phyloP scores from a whole-genome alignment of 2,329 filamentous ascomycete genomes.

The Alternaria viburni region DNA sequence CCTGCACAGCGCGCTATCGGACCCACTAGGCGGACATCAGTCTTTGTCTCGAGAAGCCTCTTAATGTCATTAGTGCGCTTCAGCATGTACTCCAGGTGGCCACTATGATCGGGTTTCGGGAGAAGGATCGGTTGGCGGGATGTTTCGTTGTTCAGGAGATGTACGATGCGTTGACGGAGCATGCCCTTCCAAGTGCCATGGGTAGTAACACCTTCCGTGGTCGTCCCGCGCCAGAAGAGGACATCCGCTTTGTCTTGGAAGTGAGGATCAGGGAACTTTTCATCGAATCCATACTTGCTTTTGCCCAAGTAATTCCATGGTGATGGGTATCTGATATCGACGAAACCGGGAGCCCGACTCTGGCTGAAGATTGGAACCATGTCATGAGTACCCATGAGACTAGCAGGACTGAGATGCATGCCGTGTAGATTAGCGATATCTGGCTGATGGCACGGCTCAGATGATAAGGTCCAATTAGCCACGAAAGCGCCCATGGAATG shows the following conservation, averaged over 20 bases:
- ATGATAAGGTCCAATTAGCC: constrained; percentile 67
- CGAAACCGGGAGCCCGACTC: constrained; percentile 73
- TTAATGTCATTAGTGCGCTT: constrained; percentile 63
- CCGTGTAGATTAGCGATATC: constrained; percentile 77
- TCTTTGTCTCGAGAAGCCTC: constrained; percentile 55
- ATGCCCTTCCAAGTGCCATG: constrained; percentile 68
- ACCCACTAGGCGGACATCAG: constrained; percentile 65
- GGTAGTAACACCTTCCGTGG: constrained; percentile 59
- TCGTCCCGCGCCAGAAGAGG: constrained; percentile 78
- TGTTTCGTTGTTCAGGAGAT: constrained; percentile 56
- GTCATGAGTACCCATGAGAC: constrained; percentile 66
- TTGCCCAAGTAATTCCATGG: constrained; percentile 68
- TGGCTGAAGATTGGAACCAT: constrained; percentile 78
- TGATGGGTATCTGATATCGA: constrained; percentile 76
- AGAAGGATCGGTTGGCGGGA: constrained; percentile 41
- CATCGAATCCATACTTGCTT: constrained; percentile 58
- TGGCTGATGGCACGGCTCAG: constrained; percentile 76
- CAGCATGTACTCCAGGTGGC: constrained; percentile 62
- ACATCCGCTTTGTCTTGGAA: constrained; percentile 69
- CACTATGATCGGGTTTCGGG: constrained; percentile 56
- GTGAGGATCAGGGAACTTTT: constrained; percentile 57
- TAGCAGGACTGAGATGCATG: constrained; percentile 70
- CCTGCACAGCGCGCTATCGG: constrained; percentile 63
- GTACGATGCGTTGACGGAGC: constrained; percentile 74
- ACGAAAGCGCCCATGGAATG: constrained; percentile 74